Evolutionary conservation across 2,329 filamentous ascomycete species (phyloP).

Genomic region (Arachnomyces sp.): DNA sequence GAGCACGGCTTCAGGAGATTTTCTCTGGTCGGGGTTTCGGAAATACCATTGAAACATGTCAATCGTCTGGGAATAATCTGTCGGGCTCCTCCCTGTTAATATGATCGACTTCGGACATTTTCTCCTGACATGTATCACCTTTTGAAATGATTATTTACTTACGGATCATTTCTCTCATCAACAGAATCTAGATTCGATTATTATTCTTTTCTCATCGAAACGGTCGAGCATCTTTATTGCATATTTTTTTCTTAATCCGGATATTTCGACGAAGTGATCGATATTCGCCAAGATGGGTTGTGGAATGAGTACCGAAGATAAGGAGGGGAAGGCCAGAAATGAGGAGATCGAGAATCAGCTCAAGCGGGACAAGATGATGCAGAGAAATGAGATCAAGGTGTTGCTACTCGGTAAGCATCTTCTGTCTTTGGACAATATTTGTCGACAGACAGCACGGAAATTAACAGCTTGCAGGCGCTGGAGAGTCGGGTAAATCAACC

Average conservation of each 20-base stretch:
- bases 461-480: conserved; percentile 59
- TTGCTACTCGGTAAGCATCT: conserved; percentile 75
- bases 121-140: too few relatives aligned
- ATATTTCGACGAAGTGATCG: conserved; percentile 9
- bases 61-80: too few relatives aligned
- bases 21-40: too few relatives aligned
- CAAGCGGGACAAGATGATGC: conserved; percentile 97
- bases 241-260: conserved; percentile 7
- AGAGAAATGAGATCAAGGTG: conserved; percentile 99
- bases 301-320: conserved; percentile 99
- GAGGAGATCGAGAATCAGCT: conserved; percentile 99
- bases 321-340: conserved; percentile 99
- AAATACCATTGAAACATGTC: too few relatives aligned
- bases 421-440: conserved; percentile 8
- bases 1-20: too few relatives aligned
- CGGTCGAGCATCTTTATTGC: conserved; percentile 1
- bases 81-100: too few relatives aligned
- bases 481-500: conserved; percentile 94
- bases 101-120: too few relatives aligned
- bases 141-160: too few relatives aligned
- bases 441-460: background rate
- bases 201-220: conserved; percentile 6
- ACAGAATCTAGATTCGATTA: background rate
- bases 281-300: conserved; percentile 80
- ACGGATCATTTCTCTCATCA: too few relatives aligned